phyloP scores from a whole-genome alignment of 2,329 filamentous ascomycete genomes.

The Coniochaeta ligniaria region DNA sequence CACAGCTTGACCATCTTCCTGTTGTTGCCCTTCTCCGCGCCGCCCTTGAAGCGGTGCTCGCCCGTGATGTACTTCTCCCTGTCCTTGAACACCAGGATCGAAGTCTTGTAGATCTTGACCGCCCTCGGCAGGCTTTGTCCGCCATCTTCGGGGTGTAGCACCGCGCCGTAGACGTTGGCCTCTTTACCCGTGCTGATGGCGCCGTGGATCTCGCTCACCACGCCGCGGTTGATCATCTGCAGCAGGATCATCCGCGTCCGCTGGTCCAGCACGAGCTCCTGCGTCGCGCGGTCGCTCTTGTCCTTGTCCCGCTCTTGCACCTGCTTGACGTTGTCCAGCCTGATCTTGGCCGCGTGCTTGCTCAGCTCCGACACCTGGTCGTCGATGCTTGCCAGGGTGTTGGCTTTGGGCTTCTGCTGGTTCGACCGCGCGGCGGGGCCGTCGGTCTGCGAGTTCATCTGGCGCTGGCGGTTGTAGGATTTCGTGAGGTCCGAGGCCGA shows the following conservation, averaged over 20 bases:
- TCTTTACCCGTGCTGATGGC: conserved; percentile 96
- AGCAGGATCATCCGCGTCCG: conserved; percentile 91
- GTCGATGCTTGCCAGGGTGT: conserved; percentile 73
- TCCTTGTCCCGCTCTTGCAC: conserved; percentile 59
- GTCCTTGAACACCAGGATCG: conserved; percentile 96
- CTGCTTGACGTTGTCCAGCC: conserved; percentile 60
- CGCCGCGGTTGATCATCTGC: conserved; percentile 88
- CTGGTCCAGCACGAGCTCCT: conserved; percentile 89
- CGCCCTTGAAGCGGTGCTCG: conserved; percentile 84
- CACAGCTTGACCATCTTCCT: conserved; percentile 97
- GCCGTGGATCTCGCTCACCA: conserved; percentile 87
- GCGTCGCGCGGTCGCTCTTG: conserved; percentile 88
- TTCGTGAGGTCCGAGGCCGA: conserved; percentile 68
- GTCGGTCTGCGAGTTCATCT: conserved; percentile 43
- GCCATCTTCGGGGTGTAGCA: conserved; percentile 50
- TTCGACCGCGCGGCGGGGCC: conserved; percentile 55
- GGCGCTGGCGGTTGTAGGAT: conserved; percentile 78
- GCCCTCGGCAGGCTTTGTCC: conserved; percentile 62
- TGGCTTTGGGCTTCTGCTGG: conserved; percentile 70
- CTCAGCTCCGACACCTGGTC: conserved; percentile 83
- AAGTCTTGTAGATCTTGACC: conserved; percentile 98
- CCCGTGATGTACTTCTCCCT: conserved; percentile 92
- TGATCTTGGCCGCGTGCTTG: conserved; percentile 79
- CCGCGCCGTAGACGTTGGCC: conserved; percentile 93
- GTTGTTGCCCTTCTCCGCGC: conserved; percentile 91